A percentile compares a stretch with the other conserved stretches of the same genome.
phyloP scores from a whole-genome alignment of 108 stramenopile species.

The Skeletonema marinoi region DNA sequence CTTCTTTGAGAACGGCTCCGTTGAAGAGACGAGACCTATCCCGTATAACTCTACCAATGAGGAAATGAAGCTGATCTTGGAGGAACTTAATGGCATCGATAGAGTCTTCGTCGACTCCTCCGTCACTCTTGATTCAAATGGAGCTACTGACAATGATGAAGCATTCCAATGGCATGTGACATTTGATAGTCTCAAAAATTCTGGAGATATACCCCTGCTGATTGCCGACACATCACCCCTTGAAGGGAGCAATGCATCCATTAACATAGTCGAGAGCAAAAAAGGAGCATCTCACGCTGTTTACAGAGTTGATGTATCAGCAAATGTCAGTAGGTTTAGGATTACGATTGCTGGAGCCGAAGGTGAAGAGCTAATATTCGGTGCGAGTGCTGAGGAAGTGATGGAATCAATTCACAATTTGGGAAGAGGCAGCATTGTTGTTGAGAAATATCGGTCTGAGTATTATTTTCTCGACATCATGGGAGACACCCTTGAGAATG shows the following conservation, averaged over 20 bases:
- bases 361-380: background rate
- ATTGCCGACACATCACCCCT: constrained; percentile 25
- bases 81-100: constrained; percentile 21
- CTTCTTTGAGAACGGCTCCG: constrained; percentile 14
- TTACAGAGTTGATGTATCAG: constrained; percentile 11
- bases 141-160: background rate
- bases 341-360: constrained; percentile 20
- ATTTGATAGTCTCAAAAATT: constrained; percentile 45
- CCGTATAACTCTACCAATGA: constrained; percentile 35
- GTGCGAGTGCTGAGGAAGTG: background rate
- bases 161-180: constrained; percentile 51
- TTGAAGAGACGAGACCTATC: constrained; percentile 27
- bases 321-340: constrained; percentile 3
- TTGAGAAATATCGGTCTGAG: constrained; percentile 6
- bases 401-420: constrained; percentile 2
- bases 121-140: constrained; percentile 18
- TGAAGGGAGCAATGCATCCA: constrained; percentile 39
- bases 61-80: constrained; percentile 32
- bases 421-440: constrained; percentile 11
- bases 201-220: constrained; percentile 47
- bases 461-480: constrained; percentile 26
- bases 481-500: constrained; percentile 13
- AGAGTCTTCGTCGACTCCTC: constrained; percentile 27
- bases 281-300: constrained; percentile 31
- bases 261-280: constrained; percentile 29